phyloP scores from a whole-genome alignment of 495 filamentous ascomycete genomes.

The Xanthoparmelia taractica region DNA sequence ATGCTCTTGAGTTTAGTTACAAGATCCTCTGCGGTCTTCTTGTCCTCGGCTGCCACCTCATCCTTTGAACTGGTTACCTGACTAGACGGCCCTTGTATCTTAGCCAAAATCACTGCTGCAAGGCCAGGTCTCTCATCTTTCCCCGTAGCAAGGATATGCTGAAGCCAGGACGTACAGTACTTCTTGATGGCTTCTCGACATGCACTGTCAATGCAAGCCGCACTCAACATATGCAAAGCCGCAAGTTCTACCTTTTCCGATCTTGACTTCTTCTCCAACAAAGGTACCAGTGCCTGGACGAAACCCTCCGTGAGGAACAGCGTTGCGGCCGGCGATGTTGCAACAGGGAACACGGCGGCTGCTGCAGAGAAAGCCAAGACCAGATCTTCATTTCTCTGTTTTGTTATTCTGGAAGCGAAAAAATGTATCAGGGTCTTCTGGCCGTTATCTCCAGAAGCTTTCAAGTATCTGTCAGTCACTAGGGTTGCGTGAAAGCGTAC shows the following conservation, averaged over 20 bases:
- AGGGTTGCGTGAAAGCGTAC: constrained; percentile 68
- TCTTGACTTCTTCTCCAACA: constrained; percentile 67
- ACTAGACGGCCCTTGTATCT: constrained; percentile 43
- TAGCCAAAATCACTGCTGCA: constrained; percentile 80
- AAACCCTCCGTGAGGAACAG: constrained; percentile 85
- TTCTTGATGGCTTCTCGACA: constrained; percentile 75
- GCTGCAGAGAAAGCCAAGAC: constrained; percentile 82
- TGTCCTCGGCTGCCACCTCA: constrained; percentile 36
- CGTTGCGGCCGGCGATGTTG: constrained; percentile 56
- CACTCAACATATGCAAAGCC: constrained; percentile 78
- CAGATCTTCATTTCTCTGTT: constrained; percentile 49
- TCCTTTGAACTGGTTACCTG: constrained; percentile 35
- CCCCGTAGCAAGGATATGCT: constrained; percentile 63
- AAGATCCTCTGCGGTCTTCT: constrained; percentile 62
- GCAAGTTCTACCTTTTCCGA: constrained; percentile 72
- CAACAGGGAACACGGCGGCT: constrained; percentile 76
- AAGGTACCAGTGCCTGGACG: constrained; percentile 55
- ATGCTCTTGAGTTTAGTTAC: constrained; percentile 70
- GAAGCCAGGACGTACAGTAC: constrained; percentile 75
- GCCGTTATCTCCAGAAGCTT: constrained; percentile 61
- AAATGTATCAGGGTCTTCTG: constrained; percentile 57
- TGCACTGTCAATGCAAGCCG: constrained; percentile 70
- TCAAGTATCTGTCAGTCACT: constrained; percentile 70
- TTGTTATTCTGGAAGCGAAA: constrained; percentile 49
- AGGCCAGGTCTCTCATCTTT: constrained; percentile 56